These are phyloP conservation scores for Chrysochromulina tobinii DNA, from an alignment of 78 protist genomes.

Conservation along the genomic window DNA sequence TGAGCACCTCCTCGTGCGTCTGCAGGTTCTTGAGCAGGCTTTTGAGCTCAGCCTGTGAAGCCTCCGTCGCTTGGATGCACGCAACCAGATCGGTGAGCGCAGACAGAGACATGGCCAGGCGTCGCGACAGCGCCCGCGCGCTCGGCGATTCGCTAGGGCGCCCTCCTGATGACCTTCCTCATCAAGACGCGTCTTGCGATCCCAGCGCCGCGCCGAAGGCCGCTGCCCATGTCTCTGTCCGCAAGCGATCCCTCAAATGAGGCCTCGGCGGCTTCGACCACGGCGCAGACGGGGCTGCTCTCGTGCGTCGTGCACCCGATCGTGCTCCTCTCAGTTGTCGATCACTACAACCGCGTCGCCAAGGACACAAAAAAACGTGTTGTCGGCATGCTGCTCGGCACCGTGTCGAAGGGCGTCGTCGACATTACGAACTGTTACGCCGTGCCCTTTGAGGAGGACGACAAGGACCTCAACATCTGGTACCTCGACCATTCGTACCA, in stretches of 20 bases:
- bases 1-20: neutral
- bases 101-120: too few species aligned
- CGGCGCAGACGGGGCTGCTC: too few species aligned
- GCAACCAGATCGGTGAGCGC: too few species aligned
- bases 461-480: conserved; percentile 82
- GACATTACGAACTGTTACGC: conserved; percentile 86
- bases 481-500: conserved; percentile 91
- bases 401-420: conserved; percentile 55
- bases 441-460: conserved; percentile 97
- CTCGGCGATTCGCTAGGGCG: too few species aligned
- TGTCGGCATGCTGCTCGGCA: conserved; percentile 93
- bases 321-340: conserved; percentile 92
- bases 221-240: too few species aligned
- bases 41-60: neutral
- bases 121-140: too few species aligned
- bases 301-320: conserved; percentile 86
- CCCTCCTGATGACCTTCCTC: too few species aligned
- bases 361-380: conserved; percentile 74
- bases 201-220: too few species aligned
- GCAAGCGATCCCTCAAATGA: too few species aligned
- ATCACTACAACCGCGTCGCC: conserved; percentile 84
- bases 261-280: too few species aligned
- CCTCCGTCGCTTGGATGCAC: too few species aligned
- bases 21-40: neutral
- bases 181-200: too few species aligned